These are phyloP conservation scores for Alternaria gaisen DNA, from an alignment of 2,329 filamentous ascomycete species.

Conservation along the genomic window DNA sequence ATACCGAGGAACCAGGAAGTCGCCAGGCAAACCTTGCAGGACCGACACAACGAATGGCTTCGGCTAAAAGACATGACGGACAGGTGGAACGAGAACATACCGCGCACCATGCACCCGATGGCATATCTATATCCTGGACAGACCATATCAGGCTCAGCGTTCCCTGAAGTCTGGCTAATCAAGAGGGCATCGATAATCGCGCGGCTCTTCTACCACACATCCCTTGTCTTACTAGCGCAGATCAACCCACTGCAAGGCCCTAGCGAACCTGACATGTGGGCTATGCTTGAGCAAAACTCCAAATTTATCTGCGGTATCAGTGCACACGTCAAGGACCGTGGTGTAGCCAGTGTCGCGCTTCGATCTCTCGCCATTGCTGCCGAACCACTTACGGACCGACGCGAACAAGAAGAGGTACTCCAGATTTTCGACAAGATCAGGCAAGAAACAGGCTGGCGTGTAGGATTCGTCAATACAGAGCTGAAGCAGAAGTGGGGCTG, in stretches of 20 bases:
- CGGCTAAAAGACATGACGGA: conserved; percentile 82
- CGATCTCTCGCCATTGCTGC: conserved; percentile 81
- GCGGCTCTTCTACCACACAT: conserved; percentile 87
- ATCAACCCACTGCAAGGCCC: conserved; percentile 74
- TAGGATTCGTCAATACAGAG: conserved; percentile 75
- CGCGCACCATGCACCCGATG: conserved; percentile 86
- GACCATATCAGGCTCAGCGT: conserved; percentile 74
- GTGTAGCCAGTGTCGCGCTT: conserved; percentile 80
- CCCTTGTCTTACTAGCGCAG: conserved; percentile 81
- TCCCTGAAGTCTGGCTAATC: conserved; percentile 89
- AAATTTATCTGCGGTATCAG: conserved; percentile 90
- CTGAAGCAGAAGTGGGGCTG: conserved; percentile 83
- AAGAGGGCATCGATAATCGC: conserved; percentile 84
- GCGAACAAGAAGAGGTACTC: conserved; percentile 83
- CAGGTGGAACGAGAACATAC: conserved; percentile 79
- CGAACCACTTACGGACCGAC: conserved; percentile 71
- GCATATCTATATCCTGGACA: conserved; percentile 76
- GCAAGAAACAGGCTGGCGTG: conserved; percentile 79
- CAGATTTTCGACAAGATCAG: conserved; percentile 78
- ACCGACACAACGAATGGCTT: conserved; percentile 79
- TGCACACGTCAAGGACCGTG: conserved; percentile 81
- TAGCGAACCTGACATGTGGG: conserved; percentile 72
- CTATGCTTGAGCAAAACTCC: conserved; percentile 76
- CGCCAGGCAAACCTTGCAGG: conserved; percentile 68
- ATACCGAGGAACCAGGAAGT: conserved; percentile 69